Conservation (phyloP, 208 protist species). For the Leishmania martiniquensis region DNA sequence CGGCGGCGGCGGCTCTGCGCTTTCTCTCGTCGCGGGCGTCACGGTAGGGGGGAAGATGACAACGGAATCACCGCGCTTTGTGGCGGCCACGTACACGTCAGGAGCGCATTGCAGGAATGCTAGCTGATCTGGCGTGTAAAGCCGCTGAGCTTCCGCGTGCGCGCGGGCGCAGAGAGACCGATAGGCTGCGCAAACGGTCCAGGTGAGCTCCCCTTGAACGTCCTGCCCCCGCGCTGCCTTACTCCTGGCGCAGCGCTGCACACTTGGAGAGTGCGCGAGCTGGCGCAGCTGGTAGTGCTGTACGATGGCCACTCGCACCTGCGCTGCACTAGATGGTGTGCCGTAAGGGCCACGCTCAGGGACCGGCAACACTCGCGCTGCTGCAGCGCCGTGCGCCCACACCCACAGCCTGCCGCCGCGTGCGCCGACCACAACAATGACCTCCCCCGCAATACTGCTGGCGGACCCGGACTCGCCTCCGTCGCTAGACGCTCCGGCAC, state of each 20-base stretch:
- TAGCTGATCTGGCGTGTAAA: slow-evolving; percentile 63
- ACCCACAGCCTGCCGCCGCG: slow-evolving; percentile 72
- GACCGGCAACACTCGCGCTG: slow-evolving; percentile 33
- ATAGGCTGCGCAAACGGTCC: slow-evolving; percentile 1
- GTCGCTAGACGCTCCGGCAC: slow-evolving; percentile 11
- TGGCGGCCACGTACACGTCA: slow-evolving; percentile 59
- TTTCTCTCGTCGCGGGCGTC: not conserved
- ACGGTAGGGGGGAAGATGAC: not conserved
- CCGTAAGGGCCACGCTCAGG: not conserved
- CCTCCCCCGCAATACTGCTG: not conserved
- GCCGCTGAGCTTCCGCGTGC: slow-evolving; percentile 38
- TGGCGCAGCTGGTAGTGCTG: slow-evolving; percentile 4
- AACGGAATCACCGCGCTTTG: not conserved
- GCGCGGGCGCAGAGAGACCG: slow-evolving; percentile 30
- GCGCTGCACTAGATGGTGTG: not conserved
- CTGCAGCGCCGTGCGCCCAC: slow-evolving; percentile 35
- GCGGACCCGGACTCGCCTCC: not conserved
- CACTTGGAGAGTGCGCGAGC: slow-evolving; percentile 3
- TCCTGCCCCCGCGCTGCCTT: not conserved
- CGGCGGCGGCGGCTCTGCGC: not conserved
- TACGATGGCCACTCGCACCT: slow-evolving; percentile 18
- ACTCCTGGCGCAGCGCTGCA: not conserved
- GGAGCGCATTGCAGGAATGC: slow-evolving; percentile 83
- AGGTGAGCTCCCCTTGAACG: not conserved
- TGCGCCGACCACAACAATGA: slow-evolving; percentile 53